A percentile compares a stretch with the other conserved stretches of the same genome.
phyloP scores from a whole-genome alignment of 768 basidiomycete species.

The Trametes coccinea region DNA sequence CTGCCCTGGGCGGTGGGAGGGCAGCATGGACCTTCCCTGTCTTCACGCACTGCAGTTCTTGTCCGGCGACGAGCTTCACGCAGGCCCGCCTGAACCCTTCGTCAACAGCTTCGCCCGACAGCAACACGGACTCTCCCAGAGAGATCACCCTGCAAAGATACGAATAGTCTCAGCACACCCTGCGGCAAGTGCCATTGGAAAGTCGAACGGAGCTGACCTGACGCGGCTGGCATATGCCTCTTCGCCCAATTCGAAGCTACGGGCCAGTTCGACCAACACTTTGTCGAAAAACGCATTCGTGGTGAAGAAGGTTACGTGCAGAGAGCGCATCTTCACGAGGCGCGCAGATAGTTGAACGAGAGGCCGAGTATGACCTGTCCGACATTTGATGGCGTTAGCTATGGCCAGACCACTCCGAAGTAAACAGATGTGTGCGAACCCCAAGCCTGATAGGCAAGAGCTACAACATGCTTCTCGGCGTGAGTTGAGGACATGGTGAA shows the following conservation, averaged over 20 bases:
- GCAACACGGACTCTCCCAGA: background rate
- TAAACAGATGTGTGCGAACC: background rate
- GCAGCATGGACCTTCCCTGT: background rate
- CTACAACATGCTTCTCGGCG: background rate
- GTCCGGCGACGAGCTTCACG: background rate
- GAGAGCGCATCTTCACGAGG: slow-evolving; percentile 13
- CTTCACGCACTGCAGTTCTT: background rate
- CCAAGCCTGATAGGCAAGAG: background rate
- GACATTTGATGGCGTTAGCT: too few relatives aligned
- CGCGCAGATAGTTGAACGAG: slow-evolving; percentile 12
- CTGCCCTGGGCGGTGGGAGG: background rate
- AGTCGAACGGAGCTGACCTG: background rate
- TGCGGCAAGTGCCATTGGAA: too few relatives aligned
- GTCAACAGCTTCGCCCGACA: background rate
- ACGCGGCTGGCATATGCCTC: background rate
- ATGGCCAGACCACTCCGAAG: background rate
- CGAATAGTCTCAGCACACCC: background rate
- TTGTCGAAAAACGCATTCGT: slow-evolving; percentile 5
- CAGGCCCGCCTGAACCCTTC: background rate
- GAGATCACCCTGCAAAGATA: background rate
- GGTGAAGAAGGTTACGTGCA: slow-evolving; percentile 16
- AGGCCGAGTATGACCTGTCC: slow-evolving; percentile 20
- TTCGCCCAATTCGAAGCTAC: slow-evolving; percentile 7
- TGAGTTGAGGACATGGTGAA: too few relatives aligned
- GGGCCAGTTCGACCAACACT: slow-evolving; percentile 12